A percentile compares a stretch with the other conserved stretches of the same genome.
These are phyloP conservation scores for Coniella lustricola DNA, from an alignment of 2,329 filamentous ascomycete species.

Conservation along the genomic window DNA sequence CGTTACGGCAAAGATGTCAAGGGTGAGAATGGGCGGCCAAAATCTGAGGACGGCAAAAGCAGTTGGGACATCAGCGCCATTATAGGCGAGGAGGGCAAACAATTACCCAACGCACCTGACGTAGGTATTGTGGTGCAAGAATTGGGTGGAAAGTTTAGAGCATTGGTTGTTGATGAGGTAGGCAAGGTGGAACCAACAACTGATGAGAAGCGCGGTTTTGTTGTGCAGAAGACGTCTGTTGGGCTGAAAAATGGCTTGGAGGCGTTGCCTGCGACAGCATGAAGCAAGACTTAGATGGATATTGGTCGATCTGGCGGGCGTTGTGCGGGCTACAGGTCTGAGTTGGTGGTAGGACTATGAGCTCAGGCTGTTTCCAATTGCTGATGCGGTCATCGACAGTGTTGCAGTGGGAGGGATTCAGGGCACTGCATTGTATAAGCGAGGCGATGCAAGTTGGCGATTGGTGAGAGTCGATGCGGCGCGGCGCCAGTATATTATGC, in stretches of 20 bases:
- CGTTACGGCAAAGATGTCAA: slow-evolving; percentile 48
- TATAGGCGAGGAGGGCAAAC: slow-evolving; percentile 6
- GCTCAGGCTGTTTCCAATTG: no score
- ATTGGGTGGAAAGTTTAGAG: slow-evolving; percentile 7
- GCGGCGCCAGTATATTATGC: no score
- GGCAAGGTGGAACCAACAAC: slow-evolving; percentile 5
- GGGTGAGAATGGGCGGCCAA: slow-evolving; percentile 34
- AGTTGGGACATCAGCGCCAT: slow-evolving; percentile 16
- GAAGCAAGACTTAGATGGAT: background rate
- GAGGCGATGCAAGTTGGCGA: no score
- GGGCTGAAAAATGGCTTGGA: background rate
- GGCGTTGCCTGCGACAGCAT: background rate
- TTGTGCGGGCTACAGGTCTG: no score
- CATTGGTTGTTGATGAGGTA: slow-evolving; percentile 6
- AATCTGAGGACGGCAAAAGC: slow-evolving; percentile 24
- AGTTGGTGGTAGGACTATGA: no score
- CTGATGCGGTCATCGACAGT: no score
- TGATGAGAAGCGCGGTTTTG: background rate
- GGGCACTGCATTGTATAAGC: no score
- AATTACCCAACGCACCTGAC: slow-evolving; percentile 11
- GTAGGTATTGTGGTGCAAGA: slow-evolving; percentile 5
- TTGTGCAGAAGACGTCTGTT: background rate
- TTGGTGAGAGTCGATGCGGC: no score
- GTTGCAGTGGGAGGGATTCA: no score
- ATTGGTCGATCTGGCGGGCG: no score